phyloP scores from a whole-genome alignment of 176 grass and related monocot species.

The Phragmites australis region DNA sequence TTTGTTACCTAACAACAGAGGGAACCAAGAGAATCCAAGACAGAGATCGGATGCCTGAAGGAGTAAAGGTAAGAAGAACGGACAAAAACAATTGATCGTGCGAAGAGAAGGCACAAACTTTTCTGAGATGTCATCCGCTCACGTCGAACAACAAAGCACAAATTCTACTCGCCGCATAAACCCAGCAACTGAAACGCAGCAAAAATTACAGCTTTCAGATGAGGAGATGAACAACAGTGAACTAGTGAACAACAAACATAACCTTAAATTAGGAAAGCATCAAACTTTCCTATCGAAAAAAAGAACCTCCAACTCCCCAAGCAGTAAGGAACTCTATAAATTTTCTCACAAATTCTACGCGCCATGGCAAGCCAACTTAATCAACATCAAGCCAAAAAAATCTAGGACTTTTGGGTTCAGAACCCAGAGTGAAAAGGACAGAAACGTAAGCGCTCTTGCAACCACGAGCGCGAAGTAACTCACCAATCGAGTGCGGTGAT shows the following conservation, averaged over 20 bases:
- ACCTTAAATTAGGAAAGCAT: conserved; percentile 14
- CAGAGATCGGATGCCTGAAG: conserved; percentile 21
- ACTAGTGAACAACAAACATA: not conserved
- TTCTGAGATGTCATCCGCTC: conserved; percentile 5
- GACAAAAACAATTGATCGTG: not conserved
- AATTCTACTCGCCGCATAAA: conserved; percentile 5
- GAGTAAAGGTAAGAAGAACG: conserved; percentile 14
- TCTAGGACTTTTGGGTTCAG: not conserved
- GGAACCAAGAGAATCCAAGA: conserved; percentile 29
- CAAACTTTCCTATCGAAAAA: not conserved
- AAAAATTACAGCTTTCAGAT: not conserved
- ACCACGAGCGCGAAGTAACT: not conserved
- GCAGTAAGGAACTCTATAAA: not conserved
- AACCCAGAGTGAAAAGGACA: not conserved
- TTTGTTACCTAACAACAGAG: conserved; percentile 16
- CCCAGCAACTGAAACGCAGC: not conserved
- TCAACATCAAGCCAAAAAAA: not conserved
- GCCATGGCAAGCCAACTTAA: not conserved
- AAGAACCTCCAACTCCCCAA: not conserved
- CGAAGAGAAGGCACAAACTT: not conserved
- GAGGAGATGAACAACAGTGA: conserved; percentile 14
- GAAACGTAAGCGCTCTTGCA: not conserved
- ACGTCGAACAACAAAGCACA: not conserved
- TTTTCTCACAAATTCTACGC: conserved; percentile 27
- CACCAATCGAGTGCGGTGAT: conserved; percentile 89